Evolutionary conservation across 805 yeast genomes (phyloP).

Genomic region (Maudiozyma bulderi): DNA sequence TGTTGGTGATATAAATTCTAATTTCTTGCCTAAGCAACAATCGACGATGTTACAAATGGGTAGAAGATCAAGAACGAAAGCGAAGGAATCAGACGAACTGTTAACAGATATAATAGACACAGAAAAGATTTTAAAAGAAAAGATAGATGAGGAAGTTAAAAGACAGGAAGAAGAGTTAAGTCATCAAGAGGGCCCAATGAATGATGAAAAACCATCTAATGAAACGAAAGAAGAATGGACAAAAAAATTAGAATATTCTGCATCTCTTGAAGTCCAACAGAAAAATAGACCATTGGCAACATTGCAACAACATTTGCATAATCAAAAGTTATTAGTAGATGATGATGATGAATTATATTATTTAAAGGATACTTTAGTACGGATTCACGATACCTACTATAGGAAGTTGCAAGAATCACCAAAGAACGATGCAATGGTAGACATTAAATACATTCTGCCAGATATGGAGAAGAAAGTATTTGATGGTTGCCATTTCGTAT

Average conservation of each 20-base stretch:
- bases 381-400: constrained; percentile 63
- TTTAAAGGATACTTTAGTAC: constrained; percentile 50
- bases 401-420: constrained; percentile 31
- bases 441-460: constrained; percentile 64
- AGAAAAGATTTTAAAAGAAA: constrained; percentile 23
- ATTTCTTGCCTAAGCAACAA: constrained; percentile 76
- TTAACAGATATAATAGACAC: constrained; percentile 28
- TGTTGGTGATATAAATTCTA: constrained; percentile 92
- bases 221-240: constrained; percentile 39
- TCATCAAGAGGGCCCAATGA: constrained; percentile 24
- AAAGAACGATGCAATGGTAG: constrained; percentile 45
- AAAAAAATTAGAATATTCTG: constrained; percentile 56
- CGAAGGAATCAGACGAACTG: constrained; percentile 26
- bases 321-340: constrained; percentile 46
- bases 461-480: constrained; percentile 61
- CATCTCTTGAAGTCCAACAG: constrained; percentile 68
- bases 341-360: constrained; percentile 70
- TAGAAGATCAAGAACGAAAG: constrained; percentile 23
- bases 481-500: constrained; percentile 56
- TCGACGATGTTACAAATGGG: constrained; percentile 43
- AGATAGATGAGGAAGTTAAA: constrained; percentile 26
- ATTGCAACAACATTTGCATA: constrained; percentile 62
- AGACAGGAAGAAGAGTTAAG: constrained; percentile 30
- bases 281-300: constrained; percentile 78
- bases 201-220: constrained; percentile 19